Evolutionary conservation across 139 green algal genomes (phyloP), one percentile per base, ranked within the genome.

Genomic region (Micractinium sp.): DNA sequence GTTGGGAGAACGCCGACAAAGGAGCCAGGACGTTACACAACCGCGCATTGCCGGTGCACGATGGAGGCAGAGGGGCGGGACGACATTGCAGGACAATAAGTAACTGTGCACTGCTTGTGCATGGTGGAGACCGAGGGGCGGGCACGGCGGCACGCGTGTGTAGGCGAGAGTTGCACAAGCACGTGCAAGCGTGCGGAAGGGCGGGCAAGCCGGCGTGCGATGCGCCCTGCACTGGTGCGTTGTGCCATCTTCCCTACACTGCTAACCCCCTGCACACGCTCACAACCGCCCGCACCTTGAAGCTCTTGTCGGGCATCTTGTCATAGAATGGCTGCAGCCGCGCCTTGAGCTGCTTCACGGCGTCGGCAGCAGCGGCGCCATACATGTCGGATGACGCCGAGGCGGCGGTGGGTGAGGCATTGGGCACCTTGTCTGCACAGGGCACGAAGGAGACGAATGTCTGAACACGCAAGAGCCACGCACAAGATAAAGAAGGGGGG

Each of bases 331-430:
- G 97, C 82, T 89, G 88, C 80, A 99, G 95, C 9, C 98, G 92
- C 35, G 92, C 93, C 12, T 91, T 94, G 41, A 99, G 89, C 92
- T 99, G 96, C 39, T 82, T 33, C 92, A 98, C 99, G 3, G 97
- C 97, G 89, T 99, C 96, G 33, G 96, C 90, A n/a, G 96, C 92
- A 1, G 97, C 97, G 27, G 82, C 94, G 60, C 97, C 98, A 85
- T 99, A 99, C 92, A 99, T 93, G 93, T 99, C 97, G 4, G 93
- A 97, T 23, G 92, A 97, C 31, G 97, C 97, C 3, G 94, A 98
- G 16, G 97, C 98, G 16, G 97, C 97, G 41, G 97, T 99, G 33
- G 97, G 97, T 0, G 95, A 98, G 0, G 98, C 92, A 90, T 99
- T 99, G 85, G 97, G 96, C 47, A 99, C 96, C 94, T 99, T 99